Percentiles rank a stretch among this genome's conserved stretches.
Evolutionary conservation across 108 stramenopile species (phyloP).

Genomic region (Pseudonitzschia pungens): DNA sequence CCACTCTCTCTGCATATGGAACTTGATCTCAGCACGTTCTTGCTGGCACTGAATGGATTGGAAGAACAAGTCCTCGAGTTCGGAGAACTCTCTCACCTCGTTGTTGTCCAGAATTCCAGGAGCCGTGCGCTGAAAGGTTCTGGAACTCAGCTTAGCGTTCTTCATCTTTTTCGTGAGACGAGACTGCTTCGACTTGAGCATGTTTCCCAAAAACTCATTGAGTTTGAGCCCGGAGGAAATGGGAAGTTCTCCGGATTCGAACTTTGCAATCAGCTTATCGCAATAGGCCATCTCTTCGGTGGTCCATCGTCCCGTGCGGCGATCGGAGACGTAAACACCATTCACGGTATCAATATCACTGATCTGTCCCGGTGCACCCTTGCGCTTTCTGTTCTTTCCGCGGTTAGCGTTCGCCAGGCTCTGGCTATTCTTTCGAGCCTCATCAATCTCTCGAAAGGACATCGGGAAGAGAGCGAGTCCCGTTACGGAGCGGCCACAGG

Average conservation of each 20-base stretch:
- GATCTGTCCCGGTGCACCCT: conserved; percentile 37
- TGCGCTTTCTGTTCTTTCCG: conserved; percentile 44
- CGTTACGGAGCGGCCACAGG: conserved; percentile 30
- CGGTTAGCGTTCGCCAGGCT: conserved; percentile 32
- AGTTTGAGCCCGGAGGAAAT: conserved; percentile 73
- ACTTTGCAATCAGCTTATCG: conserved; percentile 76
- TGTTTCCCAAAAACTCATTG: conserved; percentile 76
- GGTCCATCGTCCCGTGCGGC: conserved; percentile 83
- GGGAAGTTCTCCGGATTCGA: conserved; percentile 72
- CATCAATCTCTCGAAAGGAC: conserved; percentile 83
- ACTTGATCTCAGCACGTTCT: conserved; percentile 77
- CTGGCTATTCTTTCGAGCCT: conserved; percentile 45
- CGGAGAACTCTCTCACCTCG: conserved; percentile 65
- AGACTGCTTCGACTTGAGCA: conserved; percentile 85
- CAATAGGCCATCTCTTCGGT: conserved; percentile 76
- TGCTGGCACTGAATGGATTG: conserved; percentile 52
- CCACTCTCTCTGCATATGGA: conserved; percentile 88
- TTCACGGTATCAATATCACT: conserved; percentile 25
- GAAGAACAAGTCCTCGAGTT: conserved; percentile 70
- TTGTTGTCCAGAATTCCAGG: conserved; percentile 45
- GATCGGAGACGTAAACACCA: conserved; percentile 39
- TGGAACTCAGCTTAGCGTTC: conserved; percentile 76
- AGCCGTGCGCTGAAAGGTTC: conserved; percentile 48
- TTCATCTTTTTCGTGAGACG: conserved; percentile 92
- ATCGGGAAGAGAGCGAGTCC: conserved; percentile 75